Evolutionary conservation across 106 monocot genomes (phyloP).

Genomic region (Hemerocallis citrina): DNA sequence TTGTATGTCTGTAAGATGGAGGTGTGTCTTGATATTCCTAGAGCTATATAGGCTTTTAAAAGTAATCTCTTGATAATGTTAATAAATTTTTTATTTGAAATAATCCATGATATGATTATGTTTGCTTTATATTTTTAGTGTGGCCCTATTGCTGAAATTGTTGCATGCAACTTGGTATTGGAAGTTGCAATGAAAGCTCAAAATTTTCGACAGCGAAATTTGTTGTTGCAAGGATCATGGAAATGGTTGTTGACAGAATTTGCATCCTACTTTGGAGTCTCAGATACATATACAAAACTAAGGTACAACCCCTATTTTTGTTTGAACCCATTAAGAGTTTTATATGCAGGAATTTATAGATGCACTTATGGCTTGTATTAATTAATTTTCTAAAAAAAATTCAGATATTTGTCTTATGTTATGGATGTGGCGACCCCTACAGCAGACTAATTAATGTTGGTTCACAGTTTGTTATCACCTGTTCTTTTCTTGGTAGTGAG

Average conservation of each 20-base stretch:
- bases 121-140: conserved; percentile 65
- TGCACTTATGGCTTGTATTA: neutral
- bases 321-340: neutral
- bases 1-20: too few species aligned
- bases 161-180: conserved; percentile 85
- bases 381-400: neutral
- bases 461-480: conserved; percentile 73
- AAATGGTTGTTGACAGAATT: conserved; percentile 93
- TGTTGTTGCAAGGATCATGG: conserved; percentile 89
- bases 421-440: conserved; percentile 99
- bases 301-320: conserved; percentile 44
- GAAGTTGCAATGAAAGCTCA: conserved; percentile 97
- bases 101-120: too few species aligned
- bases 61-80: too few species aligned
- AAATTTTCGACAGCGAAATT: conserved; percentile 72
- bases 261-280: conserved; percentile 96
- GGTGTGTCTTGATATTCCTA: too few species aligned
- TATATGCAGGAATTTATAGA: neutral
- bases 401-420: conserved; percentile 91
- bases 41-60: too few species aligned
- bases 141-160: conserved; percentile 95
- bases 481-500: too few species aligned
- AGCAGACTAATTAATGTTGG: conserved; percentile 72
- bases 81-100: too few species aligned
- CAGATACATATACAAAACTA: conserved; percentile 84